phyloP scores from a whole-genome alignment of 306 rosid genomes.

The Carpinus viminea region DNA sequence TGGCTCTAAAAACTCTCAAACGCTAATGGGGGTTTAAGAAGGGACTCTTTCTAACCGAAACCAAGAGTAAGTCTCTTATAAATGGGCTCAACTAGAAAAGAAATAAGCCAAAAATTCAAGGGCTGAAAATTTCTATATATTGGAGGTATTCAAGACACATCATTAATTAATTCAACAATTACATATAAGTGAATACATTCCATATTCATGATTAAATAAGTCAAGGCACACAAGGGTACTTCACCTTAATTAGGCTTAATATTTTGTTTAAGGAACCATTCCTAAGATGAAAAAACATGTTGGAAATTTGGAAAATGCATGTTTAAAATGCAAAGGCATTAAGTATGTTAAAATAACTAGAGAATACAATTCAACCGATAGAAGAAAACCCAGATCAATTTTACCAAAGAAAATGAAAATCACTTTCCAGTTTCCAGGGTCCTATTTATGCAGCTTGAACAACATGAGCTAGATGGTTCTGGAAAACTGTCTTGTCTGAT shows the following conservation, averaged over 20 bases:
- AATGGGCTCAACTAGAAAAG: neutral
- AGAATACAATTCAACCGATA: too few relatives aligned
- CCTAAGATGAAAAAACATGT: neutral
- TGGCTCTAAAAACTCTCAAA: neutral
- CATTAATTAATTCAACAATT: neutral
- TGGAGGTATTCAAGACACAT: neutral
- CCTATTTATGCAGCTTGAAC: neutral
- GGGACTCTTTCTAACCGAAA: neutral
- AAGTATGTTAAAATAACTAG: too few relatives aligned
- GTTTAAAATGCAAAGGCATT: neutral
- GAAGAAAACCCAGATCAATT: too few relatives aligned
- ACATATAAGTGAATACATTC: neutral
- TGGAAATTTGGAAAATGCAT: neutral
- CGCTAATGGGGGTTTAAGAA: neutral
- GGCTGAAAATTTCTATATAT: neutral
- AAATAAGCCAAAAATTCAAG: neutral
- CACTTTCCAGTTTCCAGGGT: neutral
- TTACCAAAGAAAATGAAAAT: neutral
- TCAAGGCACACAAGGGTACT: neutral
- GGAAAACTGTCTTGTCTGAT: neutral
- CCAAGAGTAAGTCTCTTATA: too few relatives aligned
- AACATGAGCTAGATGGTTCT: neutral
- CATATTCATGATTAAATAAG: neutral
- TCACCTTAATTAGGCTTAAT: neutral
- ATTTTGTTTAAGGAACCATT: slow-evolving; percentile 1